Evolutionary conservation across 495 filamentous ascomycete genomes (phyloP).

Genomic region (Alectoria sarmentosa): DNA sequence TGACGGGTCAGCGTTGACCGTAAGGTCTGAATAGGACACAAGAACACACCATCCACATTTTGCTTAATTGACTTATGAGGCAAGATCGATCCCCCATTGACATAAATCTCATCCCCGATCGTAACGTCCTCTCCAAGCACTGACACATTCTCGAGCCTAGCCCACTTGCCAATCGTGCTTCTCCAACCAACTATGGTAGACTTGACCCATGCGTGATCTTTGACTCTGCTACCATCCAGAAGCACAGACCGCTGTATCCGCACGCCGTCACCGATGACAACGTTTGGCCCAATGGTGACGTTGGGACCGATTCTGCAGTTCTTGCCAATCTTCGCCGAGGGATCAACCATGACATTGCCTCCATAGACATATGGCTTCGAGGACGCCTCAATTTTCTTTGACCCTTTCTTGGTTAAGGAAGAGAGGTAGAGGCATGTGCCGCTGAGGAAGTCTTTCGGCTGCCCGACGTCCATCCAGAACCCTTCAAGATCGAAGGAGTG

Average conservation of each 20-base stretch:
- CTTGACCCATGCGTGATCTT: conserved; percentile 99
- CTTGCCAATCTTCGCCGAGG: conserved; percentile 92
- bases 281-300: conserved; percentile 92
- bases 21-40: not conserved
- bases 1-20: conserved; percentile 19
- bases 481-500: conserved; percentile 98
- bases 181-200: conserved; percentile 99
- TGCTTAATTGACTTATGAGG: conserved; percentile 99
- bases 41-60: conserved; percentile 78
- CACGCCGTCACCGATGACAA: conserved; percentile 92
- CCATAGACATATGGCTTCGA: conserved; percentile 81
- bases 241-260: conserved; percentile 91
- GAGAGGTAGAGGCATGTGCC: conserved; percentile 97
- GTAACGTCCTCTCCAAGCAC: conserved; percentile 99
- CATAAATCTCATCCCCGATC: conserved; percentile 97
- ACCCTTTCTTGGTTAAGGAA: conserved; percentile 85
- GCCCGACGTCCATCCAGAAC: conserved; percentile 99
- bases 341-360: conserved; percentile 95
- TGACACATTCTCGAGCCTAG: conserved; percentile 92
- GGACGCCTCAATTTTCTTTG: conserved; percentile 71
- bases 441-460: conserved; percentile 96
- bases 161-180: conserved; percentile 92
- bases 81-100: conserved; percentile 93
- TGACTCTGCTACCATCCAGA: conserved; percentile 82
- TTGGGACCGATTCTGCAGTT: conserved; percentile 98